phyloP scores from a whole-genome alignment of 805 yeast genomes.

The Nakazawaea sp. region DNA sequence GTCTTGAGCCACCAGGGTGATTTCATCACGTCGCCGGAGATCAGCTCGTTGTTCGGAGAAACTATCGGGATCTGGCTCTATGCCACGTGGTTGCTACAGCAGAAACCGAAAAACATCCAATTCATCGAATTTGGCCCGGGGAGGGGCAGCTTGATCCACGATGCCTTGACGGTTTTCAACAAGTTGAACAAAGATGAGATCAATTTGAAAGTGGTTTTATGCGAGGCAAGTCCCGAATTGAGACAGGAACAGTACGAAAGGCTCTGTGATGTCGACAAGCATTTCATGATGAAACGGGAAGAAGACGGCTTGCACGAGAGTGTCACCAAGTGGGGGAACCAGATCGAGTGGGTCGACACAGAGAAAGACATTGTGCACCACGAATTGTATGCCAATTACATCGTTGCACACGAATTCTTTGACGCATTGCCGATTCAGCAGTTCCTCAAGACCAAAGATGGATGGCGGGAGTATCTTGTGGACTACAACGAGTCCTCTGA shows the following conservation, averaged over 20 bases:
- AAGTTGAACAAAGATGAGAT: constrained; percentile 22
- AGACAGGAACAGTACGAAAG: constrained; percentile 45
- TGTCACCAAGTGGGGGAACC: constrained; percentile 42
- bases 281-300: constrained; percentile 13
- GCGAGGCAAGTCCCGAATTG: constrained; percentile 69
- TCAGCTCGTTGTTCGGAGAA: constrained; percentile 83
- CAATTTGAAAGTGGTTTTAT: constrained; percentile 35
- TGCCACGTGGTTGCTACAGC: constrained; percentile 51
- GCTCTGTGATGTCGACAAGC: constrained; percentile 31
- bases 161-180: constrained; percentile 43
- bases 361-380: constrained; percentile 36
- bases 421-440: constrained; percentile 80
- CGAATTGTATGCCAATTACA: constrained; percentile 40
- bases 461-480: constrained; percentile 77
- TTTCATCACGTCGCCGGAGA: constrained; percentile 81
- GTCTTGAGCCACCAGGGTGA: constrained; percentile 55
- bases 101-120: constrained; percentile 40
- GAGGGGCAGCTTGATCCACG: constrained; percentile 70
- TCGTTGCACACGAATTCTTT: constrained; percentile 80
- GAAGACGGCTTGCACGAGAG: constrained; percentile 30
- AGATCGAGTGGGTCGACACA: constrained; percentile 54
- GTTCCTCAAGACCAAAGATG: constrained; percentile 52
- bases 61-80: constrained; percentile 71
- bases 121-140: constrained; percentile 85
- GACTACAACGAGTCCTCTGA: constrained; percentile 35